These are phyloP conservation scores for Rusavskia elegans DNA, from an alignment of 495 filamentous ascomycete genomes.

Conservation along the genomic window DNA sequence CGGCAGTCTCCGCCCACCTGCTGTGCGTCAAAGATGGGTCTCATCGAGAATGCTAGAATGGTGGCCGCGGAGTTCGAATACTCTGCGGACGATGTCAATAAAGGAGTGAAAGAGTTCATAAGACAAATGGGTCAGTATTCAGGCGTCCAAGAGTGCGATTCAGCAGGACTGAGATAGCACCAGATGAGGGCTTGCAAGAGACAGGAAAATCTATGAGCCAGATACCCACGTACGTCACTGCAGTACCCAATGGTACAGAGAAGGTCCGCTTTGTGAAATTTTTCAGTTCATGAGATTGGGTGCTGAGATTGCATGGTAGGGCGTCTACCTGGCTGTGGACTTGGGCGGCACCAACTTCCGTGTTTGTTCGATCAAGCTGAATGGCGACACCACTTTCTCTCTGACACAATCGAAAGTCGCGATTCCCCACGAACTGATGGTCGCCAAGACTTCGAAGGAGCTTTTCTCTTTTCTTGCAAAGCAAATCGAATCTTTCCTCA, in stretches of 20 bases:
- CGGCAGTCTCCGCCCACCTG: conserved; percentile 7
- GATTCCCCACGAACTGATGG: conserved; percentile 82
- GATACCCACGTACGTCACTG: conserved; percentile 93
- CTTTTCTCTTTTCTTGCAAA: conserved; percentile 87
- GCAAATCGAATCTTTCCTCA: conserved; percentile 77
- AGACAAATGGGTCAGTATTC: conserved; percentile 54
- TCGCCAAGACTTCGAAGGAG: conserved; percentile 68
- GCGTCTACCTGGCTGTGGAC: conserved; percentile 89
- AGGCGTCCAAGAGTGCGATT: background rate
- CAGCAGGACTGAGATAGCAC: background rate
- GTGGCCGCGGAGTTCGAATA: conserved; percentile 82
- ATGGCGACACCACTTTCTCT: conserved; percentile 84
- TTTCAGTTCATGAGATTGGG: background rate
- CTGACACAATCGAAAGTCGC: conserved; percentile 83
- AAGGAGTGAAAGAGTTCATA: conserved; percentile 70
- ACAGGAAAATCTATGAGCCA: conserved; percentile 73
- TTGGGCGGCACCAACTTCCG: conserved; percentile 96
- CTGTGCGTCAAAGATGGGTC: conserved; percentile 25
- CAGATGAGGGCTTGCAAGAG: conserved; percentile 66
- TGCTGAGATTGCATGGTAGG: conserved; percentile 30
- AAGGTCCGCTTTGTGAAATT: conserved; percentile 33
- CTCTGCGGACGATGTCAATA: conserved; percentile 58
- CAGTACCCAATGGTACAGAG: conserved; percentile 92
- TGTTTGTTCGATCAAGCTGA: conserved; percentile 83
- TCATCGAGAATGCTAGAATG: conserved; percentile 57